Base-by-base conservation (phyloP, 768 basidiomycete genomes). In the Crassisporium funariophilum region DNA sequence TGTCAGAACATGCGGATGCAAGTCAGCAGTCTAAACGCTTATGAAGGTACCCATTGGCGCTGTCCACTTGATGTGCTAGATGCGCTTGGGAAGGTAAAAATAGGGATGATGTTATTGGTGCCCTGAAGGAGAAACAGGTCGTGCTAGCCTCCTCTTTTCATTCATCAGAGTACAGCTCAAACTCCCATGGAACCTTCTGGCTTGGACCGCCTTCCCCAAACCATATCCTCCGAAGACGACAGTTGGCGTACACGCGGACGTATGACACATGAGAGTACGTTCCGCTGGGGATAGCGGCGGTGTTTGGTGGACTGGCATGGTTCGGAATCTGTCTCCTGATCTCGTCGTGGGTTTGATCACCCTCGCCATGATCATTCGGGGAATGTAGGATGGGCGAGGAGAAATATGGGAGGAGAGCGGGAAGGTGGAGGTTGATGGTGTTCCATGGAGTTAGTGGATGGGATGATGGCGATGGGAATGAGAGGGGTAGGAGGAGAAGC, bases 201-300 rank as follows among this genome's bases (percentile, higher is more conserved):
- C 67, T 62, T 45, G 77, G 75, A 7, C 75, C 75, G 36, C 63
- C 67, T 52, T 86, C 78, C 53, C 76, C 79, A 63, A 90, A 79
- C 88, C 89, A 91, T 21, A 91, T 79, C 59, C 89, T 73, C 51
- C 85, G 72, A 55, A 91, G 65, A 27, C 88, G 78, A 66, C 89
- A 91, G 27, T 78, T 88, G 16, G 88, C 87, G 60, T 89, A 85
- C 35, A 91, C 76, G 61, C 83, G 86, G 54, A 91, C 71, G 56
- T 81, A 86, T n/a, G 81, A 75, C 36, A 85, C 73, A 69, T 86
- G 80, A 0, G 84, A 80, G 60, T 81, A 87, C 37, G 67, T 66
- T 38, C 80, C 80, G 49, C 66, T 70, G 16, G 88, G 87, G 57
- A 62, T 39, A 27, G 46, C 20, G 22, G 35, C 34, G 31, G 37